A percentile compares a stretch with the other conserved stretches of the same genome.
Conservation (phyloP, 208 protist species). For the Crithidia fasciculata region DNA sequence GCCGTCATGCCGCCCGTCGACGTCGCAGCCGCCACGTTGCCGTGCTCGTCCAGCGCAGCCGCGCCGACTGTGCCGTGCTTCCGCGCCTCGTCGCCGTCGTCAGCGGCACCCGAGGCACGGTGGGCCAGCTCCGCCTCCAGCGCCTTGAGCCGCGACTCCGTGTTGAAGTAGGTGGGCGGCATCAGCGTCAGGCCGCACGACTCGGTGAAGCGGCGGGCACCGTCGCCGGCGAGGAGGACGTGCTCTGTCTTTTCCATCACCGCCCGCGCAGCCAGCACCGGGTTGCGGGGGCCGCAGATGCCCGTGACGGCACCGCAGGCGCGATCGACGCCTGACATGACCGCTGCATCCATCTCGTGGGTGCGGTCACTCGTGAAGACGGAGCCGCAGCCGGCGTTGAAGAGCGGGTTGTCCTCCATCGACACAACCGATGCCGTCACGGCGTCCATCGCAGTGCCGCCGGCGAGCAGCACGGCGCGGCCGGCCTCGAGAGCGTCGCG, state of each 20-base stretch:
- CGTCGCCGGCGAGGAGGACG: conserved; percentile 32
- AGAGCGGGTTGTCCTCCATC: conserved; percentile 38
- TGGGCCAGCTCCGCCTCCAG: conserved; percentile 30
- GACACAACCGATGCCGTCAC: conserved; percentile 30
- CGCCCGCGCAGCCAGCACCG: conserved; percentile 29
- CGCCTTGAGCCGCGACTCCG: conserved; percentile 27
- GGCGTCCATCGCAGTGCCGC: conserved; percentile 32
- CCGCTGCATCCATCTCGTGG: conserved; percentile 39
- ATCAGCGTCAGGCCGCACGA: conserved; percentile 16
- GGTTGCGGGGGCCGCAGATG: conserved; percentile 37
- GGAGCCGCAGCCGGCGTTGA: conserved; percentile 35
- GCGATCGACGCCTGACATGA: conserved; percentile 34
- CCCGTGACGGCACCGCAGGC: conserved; percentile 30
- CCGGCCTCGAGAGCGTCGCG: conserved; percentile 26
- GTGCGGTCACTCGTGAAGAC: conserved; percentile 37
- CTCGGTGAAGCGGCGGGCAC: conserved; percentile 27
- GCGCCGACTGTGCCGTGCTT: conserved; percentile 38
- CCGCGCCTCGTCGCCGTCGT: conserved; percentile 17
- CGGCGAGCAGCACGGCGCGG: conserved; percentile 17
- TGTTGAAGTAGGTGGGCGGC: conserved; percentile 30
- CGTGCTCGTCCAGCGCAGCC: conserved; percentile 24
- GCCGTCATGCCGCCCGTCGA: conserved; percentile 37
- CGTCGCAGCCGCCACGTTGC: conserved; percentile 33
- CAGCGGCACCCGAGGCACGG: conserved; percentile 11
- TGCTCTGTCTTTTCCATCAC: conserved; percentile 40